Conservation (phyloP, 139 green algal species). For the Ostreobium quekettii region DNA sequence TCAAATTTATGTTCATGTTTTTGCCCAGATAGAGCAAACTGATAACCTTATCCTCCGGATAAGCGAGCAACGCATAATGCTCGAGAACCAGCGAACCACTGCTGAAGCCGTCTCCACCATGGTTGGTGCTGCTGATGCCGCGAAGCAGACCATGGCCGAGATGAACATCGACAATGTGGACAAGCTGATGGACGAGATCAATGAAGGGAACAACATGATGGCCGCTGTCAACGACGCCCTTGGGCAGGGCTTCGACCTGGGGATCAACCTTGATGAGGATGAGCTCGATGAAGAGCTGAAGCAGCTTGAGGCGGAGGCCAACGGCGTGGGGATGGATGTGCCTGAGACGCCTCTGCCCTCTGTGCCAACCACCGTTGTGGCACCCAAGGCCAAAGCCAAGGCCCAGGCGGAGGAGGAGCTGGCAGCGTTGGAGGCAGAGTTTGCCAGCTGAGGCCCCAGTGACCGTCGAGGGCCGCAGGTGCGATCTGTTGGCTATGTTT, state of each 20-base stretch:
- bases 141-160: slow-evolving; percentile 77
- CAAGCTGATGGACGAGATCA: slow-evolving; percentile 88
- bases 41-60: slow-evolving; percentile 81
- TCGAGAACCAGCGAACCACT: slow-evolving; percentile 77
- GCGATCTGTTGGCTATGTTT: too few species aligned
- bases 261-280: slow-evolving; percentile 66
- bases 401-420: slow-evolving; percentile 81
- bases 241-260: slow-evolving; percentile 53
- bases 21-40: slow-evolving; percentile 74
- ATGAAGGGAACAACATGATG: slow-evolving; percentile 85
- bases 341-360: slow-evolving; percentile 10
- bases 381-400: slow-evolving; percentile 35
- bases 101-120: slow-evolving; percentile 58
- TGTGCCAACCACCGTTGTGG: slow-evolving; percentile 18
- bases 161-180: slow-evolving; percentile 94
- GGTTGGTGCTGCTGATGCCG: slow-evolving; percentile 55
- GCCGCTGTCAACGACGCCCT: slow-evolving; percentile 83
- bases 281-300: slow-evolving; percentile 43
- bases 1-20: too few species aligned
- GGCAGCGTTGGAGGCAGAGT: slow-evolving; percentile 75
- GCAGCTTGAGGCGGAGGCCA: slow-evolving; percentile 49
- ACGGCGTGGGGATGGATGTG: slow-evolving; percentile 20
- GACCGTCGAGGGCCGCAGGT: too few species aligned
- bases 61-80: slow-evolving; percentile 84
- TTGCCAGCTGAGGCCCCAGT: too few species aligned